phyloP scores from a whole-genome alignment of 768 basidiomycete species.

The Mycena kentingensis region DNA sequence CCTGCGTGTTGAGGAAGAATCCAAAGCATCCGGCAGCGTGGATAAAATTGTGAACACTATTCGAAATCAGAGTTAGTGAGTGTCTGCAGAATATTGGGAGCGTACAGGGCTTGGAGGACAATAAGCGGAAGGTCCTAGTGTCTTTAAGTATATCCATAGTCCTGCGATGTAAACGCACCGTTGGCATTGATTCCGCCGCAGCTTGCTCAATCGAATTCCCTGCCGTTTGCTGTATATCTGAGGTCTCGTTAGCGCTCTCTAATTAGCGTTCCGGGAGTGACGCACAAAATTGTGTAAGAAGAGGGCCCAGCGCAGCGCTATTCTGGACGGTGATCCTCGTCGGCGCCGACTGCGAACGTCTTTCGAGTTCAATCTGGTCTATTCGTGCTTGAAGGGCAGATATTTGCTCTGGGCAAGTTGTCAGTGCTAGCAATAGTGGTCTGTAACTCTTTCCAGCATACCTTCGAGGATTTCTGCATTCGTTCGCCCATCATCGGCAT shows the following conservation, averaged over 20 bases:
- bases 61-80: not conserved
- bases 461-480: conserved; percentile 17
- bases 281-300: conserved; percentile 12
- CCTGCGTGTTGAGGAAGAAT: conserved; percentile 46
- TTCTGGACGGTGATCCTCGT: conserved; percentile 4
- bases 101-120: conserved; percentile 18
- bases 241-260: not conserved
- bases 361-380: conserved; percentile 6
- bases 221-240: conserved; percentile 16
- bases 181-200: conserved; percentile 7
- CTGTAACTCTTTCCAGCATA: not conserved
- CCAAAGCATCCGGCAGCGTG: conserved; percentile 42
- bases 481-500: conserved; percentile 15
- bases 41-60: conserved; percentile 32
- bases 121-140: conserved; percentile 14
- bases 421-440: not conserved
- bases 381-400: conserved; percentile 16
- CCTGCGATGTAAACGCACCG: not conserved
- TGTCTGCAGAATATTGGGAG: not conserved
- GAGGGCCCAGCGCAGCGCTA: conserved; percentile 11
- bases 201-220: not conserved
- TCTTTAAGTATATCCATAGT: no score
- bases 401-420: conserved; percentile 10
- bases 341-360: not conserved
- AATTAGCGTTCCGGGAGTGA: not conserved